A percentile compares a stretch with the other conserved stretches of the same genome.
Conservation (phyloP, 1,284 basidiomycete genomes). For the Fomitopsis schrenkii region DNA sequence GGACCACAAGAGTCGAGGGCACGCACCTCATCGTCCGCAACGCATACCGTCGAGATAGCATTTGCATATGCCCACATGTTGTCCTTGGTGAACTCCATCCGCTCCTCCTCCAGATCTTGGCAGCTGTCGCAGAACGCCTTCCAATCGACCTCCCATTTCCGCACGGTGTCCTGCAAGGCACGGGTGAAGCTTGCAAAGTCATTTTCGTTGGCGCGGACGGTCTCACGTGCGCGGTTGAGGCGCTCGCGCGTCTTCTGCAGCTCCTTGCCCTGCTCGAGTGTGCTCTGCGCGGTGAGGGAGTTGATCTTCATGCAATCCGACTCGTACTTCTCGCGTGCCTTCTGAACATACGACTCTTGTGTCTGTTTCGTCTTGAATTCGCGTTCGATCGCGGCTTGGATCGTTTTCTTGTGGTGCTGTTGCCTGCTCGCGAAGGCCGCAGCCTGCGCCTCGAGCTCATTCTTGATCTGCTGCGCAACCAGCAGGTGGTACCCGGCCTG, state of each 20-base stretch:
- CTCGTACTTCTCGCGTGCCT: slow-evolving; percentile 94
- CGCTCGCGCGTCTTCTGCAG: slow-evolving; percentile 88
- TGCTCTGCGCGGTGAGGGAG: slow-evolving; percentile 90
- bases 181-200: slow-evolving; percentile 90
- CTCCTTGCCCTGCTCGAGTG: slow-evolving; percentile 91
- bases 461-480: slow-evolving; percentile 72
- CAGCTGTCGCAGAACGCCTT: slow-evolving; percentile 90
- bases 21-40: slow-evolving; percentile 91
- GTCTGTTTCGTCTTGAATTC: slow-evolving; percentile 83
- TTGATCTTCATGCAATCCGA: slow-evolving; percentile 93
- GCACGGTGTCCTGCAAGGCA: slow-evolving; percentile 76
- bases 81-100: slow-evolving; percentile 92
- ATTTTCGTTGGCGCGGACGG: slow-evolving; percentile 84
- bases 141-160: slow-evolving; percentile 94
- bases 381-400: slow-evolving; percentile 80
- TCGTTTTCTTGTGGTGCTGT: slow-evolving; percentile 70
- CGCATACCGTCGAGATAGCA: slow-evolving; percentile 92
- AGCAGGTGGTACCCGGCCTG: slow-evolving; percentile 70
- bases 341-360: slow-evolving; percentile 80
- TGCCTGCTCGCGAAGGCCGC: slow-evolving; percentile 65
- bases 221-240: slow-evolving; percentile 86
- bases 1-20: not conserved
- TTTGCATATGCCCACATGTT: slow-evolving; percentile 97
- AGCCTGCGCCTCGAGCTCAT: slow-evolving; percentile 72
- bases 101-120: slow-evolving; percentile 94